Evolutionary conservation across 1,139 yeast species (phyloP).

Genomic region (Wickerhamomyces sp.): DNA sequence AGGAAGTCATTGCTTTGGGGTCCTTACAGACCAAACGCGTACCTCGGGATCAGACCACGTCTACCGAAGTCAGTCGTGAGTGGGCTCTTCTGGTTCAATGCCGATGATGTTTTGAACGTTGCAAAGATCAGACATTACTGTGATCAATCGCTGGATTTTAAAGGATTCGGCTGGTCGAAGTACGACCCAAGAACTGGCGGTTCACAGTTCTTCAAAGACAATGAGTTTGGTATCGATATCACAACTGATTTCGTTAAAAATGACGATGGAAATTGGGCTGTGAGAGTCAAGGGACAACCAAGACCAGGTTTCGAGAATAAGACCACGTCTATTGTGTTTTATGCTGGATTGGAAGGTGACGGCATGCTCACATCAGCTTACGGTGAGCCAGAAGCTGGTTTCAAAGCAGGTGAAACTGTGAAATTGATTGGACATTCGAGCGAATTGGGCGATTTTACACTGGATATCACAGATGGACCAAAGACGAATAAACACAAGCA

Average conservation of each 20-base stretch:
- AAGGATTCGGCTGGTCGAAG: slow-evolving; percentile 76
- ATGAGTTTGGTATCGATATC: slow-evolving; percentile 55
- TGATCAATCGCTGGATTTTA: slow-evolving; percentile 68
- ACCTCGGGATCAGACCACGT: slow-evolving; percentile 81
- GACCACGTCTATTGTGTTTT: slow-evolving; percentile 67
- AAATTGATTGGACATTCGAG: slow-evolving; percentile 49
- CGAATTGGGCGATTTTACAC: slow-evolving; percentile 50
- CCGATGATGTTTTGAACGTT: slow-evolving; percentile 55
- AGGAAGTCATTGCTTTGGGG: slow-evolving; percentile 72
- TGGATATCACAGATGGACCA: slow-evolving; percentile 47
- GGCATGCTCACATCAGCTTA: slow-evolving; percentile 36
- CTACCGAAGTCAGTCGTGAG: slow-evolving; percentile 65
- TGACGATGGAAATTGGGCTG: slow-evolving; percentile 74
- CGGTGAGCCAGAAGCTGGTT: slow-evolving; percentile 27
- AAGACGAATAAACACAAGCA: slow-evolving; percentile 37
- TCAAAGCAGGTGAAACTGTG: slow-evolving; percentile 28
- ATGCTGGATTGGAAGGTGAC: slow-evolving; percentile 67
- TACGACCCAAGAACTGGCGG: slow-evolving; percentile 93
- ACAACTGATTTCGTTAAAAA: slow-evolving; percentile 74
- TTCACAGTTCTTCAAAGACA: slow-evolving; percentile 65
- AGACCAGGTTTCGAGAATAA: slow-evolving; percentile 41
- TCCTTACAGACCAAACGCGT: slow-evolving; percentile 83
- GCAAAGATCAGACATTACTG: slow-evolving; percentile 68
- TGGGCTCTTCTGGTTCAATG: slow-evolving; percentile 88
- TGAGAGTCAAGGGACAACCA: slow-evolving; percentile 61